Evolutionary conservation across 2,329 filamentous ascomycete genomes (phyloP).

Genomic region (Paecilomyces variotii): DNA sequence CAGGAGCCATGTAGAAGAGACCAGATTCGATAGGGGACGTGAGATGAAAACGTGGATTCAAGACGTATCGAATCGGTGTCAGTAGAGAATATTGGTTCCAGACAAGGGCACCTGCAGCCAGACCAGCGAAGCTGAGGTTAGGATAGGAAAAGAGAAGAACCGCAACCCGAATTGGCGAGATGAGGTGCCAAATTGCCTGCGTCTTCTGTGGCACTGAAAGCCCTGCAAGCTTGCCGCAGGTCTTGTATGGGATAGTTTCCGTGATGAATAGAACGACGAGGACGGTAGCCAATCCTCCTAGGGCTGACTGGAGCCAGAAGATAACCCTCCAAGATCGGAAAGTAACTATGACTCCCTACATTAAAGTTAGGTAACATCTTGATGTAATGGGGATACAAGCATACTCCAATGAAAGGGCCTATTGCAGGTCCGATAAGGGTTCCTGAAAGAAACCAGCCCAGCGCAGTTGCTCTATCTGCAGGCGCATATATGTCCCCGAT

Average conservation of each 20-base stretch:
- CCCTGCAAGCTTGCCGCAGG: constrained; percentile 53
- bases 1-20: constrained; percentile 67
- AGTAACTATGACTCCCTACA: constrained; percentile 69
- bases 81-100: constrained; percentile 69
- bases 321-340: constrained; percentile 65
- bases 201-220: constrained; percentile 44
- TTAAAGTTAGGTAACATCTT: constrained; percentile 37
- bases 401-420: constrained; percentile 40
- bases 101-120: constrained; percentile 56
- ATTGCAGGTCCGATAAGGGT: constrained; percentile 64
- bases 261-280: constrained; percentile 60
- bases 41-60: constrained; percentile 66
- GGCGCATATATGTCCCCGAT: constrained; percentile 61
- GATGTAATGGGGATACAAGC: constrained; percentile 2
- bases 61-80: constrained; percentile 62
- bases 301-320: constrained; percentile 67
- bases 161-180: constrained; percentile 57
- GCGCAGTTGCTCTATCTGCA: constrained; percentile 61
- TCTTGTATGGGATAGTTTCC: constrained; percentile 62
- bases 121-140: constrained; percentile 56
- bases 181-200: constrained; percentile 51
- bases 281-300: constrained; percentile 53
- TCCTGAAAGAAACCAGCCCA: constrained; percentile 65
- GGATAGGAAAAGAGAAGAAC: constrained; percentile 58
- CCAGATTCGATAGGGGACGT: constrained; percentile 59